Base-by-base conservation (phyloP, 208 protist species). In the Trypanosoma mega region DNA sequence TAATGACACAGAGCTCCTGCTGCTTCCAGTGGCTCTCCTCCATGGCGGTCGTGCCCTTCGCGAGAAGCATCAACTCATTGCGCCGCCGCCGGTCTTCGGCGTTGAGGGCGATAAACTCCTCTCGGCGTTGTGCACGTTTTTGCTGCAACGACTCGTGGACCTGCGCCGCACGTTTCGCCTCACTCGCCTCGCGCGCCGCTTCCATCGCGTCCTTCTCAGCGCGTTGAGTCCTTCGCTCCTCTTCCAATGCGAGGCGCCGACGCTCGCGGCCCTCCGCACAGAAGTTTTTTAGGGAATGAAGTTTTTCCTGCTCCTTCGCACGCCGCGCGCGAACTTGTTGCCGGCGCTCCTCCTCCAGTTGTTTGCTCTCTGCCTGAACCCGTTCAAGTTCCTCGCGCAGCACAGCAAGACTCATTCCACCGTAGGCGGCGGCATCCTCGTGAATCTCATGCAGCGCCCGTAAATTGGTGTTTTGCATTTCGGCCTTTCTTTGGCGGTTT, bases 1-100 rank as follows among this genome's bases (percentile, higher is more conserved):
- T 80, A 26, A 78, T 73, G 23, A 82, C 65, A 21, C 82, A 72
- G 7, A 78, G 72, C 63, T 94, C 87, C 63, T 82, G 73, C 52
- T 91, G 80, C 31, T 52, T 46, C 87, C 87, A 94, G 36, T 81
- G 72, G 41, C 77, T 66, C 50, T 77, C 75, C 65, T 94, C 87
- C 52, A 90, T 72, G 14, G 76, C 77, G n/a, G 43, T 70, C 33
- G 59, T 63, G 46, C 85, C 82, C 57, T 78, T 74, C 23, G 75
- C 71, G 14, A 80, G 75, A 34, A 94, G 71, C 36, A 89, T 30
- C 23, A 80, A 23, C 48, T 90, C 81, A 50, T 92, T 87, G 11
- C 58, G 63, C 18, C 71, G 58, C 55, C 80, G 76, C 14, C 73
- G 67, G 33, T 91, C 79, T 27, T 71, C 73, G 36, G 78, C 72